These are phyloP conservation scores for Lagenaria siceraria DNA, from an alignment of 306 rosid species.

Conservation along the genomic window DNA sequence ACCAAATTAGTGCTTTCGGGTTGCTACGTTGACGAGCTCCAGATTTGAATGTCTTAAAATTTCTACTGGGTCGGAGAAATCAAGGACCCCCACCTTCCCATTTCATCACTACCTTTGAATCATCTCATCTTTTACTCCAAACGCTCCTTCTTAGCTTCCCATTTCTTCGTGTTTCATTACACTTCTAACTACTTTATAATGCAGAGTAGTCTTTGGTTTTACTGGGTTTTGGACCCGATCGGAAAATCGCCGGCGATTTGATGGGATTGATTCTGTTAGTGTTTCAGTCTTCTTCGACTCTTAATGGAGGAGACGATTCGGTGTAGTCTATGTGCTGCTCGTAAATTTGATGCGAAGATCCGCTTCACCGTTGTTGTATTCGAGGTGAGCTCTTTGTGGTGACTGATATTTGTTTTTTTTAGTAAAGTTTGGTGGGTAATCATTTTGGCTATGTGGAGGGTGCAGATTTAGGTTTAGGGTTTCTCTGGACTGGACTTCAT, in stretches of 20 bases:
- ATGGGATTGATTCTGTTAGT: constrained; percentile 42
- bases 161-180: neutral
- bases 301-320: constrained; percentile 56
- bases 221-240: constrained; percentile 34
- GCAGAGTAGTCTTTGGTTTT: constrained; percentile 31
- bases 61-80: constrained; percentile 11
- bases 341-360: constrained; percentile 37
- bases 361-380: constrained; percentile 32
- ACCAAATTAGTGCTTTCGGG: neutral
- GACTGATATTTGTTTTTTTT: neutral
- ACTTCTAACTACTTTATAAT: constrained; percentile 15
- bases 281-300: constrained; percentile 21
- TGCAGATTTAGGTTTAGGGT: constrained; percentile 26
- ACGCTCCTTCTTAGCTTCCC: neutral
- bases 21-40: constrained; percentile 13
- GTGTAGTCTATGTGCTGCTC: constrained; percentile 28
- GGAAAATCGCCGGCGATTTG: constrained; percentile 49
- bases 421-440: neutral
- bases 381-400: constrained; percentile 42
- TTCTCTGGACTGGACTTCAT: neutral
- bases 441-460: neutral
- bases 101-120: constrained; percentile 21
- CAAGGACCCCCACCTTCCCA: constrained; percentile 4
- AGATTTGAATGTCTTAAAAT: constrained; percentile 20
- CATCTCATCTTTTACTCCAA: neutral